Evolutionary conservation across 2,329 filamentous ascomycete species (phyloP), one percentile per base, ranked within the genome.

Genomic region (Exophiala xenobiotica): DNA sequence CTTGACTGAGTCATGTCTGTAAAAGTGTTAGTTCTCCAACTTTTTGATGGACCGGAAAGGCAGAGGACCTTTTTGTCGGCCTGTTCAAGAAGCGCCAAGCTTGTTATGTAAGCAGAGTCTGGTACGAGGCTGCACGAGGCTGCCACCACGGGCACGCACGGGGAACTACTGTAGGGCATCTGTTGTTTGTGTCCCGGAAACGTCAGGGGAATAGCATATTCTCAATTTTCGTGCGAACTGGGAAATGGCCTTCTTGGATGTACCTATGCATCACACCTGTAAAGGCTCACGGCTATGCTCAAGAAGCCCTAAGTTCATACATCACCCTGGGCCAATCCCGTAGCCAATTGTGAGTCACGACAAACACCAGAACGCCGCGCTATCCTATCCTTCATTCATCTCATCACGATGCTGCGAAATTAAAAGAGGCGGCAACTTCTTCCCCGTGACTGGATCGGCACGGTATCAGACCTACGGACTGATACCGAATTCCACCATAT

Each of bases 401-500:
- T 45, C 19, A 20, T 54, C 37, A 46, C 18, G 31, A n/a, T 31
- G 18, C 39, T 14, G 5, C 46, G 16, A 3, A 37, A 26, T 16
- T 6, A n/a, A 14, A 12, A 23, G 7, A 51, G 41, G 14, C n/a
- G 18, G 19, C 37, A 39, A 18, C 19, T n/a, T n/a, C n/a, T n/a
- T n/a, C n/a, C n/a, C n/a, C n/a, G n/a, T n/a, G n/a, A n/a, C n/a
- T n/a, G n/a, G n/a, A n/a, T n/a, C n/a, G n/a, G n/a, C n/a, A n/a
- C n/a, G n/a, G n/a, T n/a, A n/a, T n/a, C n/a, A n/a, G n/a, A 6
- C 38, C 20, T 40, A 58, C 31, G 53, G 53, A 19, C 44, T 31
- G 20, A 61, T 55, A 11, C 59, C 60, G 45, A 61, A 60, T 38
- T 53, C 55, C 42, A 60, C 55, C 33, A 61, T 59, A 67, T 97